A percentile compares a stretch with the other conserved stretches of the same genome.
Conservation (phyloP, 2,329 filamentous ascomycete species). For the Colletotrichum chlorophyti region DNA sequence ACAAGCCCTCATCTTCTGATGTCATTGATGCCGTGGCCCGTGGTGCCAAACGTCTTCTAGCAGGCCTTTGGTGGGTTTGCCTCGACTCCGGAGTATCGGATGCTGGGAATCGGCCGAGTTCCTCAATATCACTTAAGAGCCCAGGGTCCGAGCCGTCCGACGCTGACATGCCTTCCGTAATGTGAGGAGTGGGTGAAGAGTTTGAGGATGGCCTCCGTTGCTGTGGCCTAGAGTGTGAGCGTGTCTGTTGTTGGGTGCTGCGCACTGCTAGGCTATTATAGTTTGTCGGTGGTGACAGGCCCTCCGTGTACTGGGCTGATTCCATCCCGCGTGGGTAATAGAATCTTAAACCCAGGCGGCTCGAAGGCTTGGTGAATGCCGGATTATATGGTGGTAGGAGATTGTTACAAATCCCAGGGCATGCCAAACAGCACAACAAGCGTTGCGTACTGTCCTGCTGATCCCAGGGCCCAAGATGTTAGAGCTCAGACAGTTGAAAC, state of each 20-base stretch:
- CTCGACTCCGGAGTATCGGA: neutral
- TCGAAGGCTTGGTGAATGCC: neutral
- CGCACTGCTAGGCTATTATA: neutral
- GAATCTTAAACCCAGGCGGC: neutral
- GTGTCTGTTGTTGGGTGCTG: conserved; percentile 7
- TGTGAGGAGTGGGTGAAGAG: neutral
- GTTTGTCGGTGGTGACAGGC: conserved; percentile 2
- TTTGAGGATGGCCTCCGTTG: conserved; percentile 8
- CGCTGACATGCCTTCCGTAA: neutral
- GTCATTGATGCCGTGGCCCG: conserved; percentile 4
- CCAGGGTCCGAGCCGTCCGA: conserved; percentile 10
- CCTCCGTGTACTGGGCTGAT: conserved; percentile 25
- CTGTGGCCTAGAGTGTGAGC: neutral
- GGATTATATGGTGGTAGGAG: conserved; percentile 2
- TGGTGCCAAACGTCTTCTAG: neutral
- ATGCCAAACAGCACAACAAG: neutral
- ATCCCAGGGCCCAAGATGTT: conserved; percentile 17
- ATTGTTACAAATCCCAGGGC: neutral
- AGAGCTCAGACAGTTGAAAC: conserved; percentile 17
- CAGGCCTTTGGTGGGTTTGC: neutral
- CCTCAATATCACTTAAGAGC: conserved; percentile 5
- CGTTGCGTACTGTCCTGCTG: conserved; percentile 16
- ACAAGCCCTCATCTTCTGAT: conserved; percentile 14
- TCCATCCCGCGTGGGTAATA: conserved; percentile 16
- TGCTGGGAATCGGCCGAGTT: conserved; percentile 2